Base-by-base conservation (phyloP, 345 rosid genomes). In the Salix purpurea region DNA sequence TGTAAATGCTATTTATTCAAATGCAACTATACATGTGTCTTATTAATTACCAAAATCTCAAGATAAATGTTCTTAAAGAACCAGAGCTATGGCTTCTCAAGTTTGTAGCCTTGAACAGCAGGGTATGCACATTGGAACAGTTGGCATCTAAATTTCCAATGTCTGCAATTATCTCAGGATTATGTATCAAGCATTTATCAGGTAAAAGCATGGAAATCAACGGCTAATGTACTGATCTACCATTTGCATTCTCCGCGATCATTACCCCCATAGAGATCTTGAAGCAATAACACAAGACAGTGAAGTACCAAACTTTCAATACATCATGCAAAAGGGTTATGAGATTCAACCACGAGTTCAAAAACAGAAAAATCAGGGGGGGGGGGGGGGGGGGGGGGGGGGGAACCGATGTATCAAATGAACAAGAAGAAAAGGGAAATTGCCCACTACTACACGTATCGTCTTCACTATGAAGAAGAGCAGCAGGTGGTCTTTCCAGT, bases 401-500 rank as follows among this genome's bases (percentile, higher is more conserved):
- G 7, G 21, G 4, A n/a, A n/a, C 14, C 4, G 28, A 26, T n/a
- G 13, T 32, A 42, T 23, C 62, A 34, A 34, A 34, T 48, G 54
- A 10, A 39, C 75, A 42, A 65, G 21, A 54, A 39, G 30, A 67
- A 4, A 44, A 12, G 72, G 67, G 32, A 74, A 73, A 65, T 19
- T 19, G 50, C 67, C 56, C 32, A 24, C 69, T 72, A 60, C 69
- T 34, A 67, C 68, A 77, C 37, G 39, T 48, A 44, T 62, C 62
- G 60, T 64, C 64, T 58, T 77, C 69, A 36, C 87, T 79, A 94
- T 18, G 91, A 85, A 9, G 97, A 92, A 37, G 93, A 87, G 84
- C 97, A 94, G 87, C 97, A 92, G 30, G 94, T 72, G 34, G 94
- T 74, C 83, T 85, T 94, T 86, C 90, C 92, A 0, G 82, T n/a